Evolutionary conservation across 805 yeast species (phyloP).

Genomic region (Cyberlindnera suaveolens): DNA sequence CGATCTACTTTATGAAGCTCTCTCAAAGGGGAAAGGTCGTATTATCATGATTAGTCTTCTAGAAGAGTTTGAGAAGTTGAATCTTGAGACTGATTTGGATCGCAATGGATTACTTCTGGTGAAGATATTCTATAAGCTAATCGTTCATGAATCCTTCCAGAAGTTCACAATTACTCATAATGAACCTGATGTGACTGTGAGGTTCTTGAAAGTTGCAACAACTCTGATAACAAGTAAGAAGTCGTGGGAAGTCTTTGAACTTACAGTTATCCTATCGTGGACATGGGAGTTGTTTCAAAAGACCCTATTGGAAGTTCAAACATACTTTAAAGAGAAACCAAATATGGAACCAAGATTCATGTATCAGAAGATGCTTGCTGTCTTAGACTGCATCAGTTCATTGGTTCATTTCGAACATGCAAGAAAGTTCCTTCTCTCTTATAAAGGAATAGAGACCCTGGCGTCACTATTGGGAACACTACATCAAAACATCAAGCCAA

Average conservation of each 20-base stretch:
- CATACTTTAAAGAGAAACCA: conserved; percentile 19
- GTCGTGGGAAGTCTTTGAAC: conserved; percentile 31
- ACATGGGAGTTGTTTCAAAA: conserved; percentile 26
- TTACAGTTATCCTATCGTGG: conserved; percentile 35
- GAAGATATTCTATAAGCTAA: conserved; percentile 24
- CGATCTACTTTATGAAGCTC: conserved; percentile 13
- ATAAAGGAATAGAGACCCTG: conserved; percentile 30
- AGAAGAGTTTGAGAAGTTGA: conserved; percentile 14
- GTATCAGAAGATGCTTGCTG: conserved; percentile 25
- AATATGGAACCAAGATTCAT: conserved; percentile 17
- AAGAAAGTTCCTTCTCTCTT: conserved; percentile 29
- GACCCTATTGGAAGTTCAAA: conserved; percentile 15
- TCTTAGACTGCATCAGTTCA: conserved; percentile 29
- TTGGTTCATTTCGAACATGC: conserved; percentile 29
- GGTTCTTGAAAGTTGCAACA: conserved; percentile 25
- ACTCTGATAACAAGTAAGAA: conserved; percentile 30
- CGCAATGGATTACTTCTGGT: conserved; percentile 19
- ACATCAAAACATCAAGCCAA: conserved; percentile 30
- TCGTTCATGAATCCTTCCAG: conserved; percentile 30
- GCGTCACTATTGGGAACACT: conserved; percentile 26
- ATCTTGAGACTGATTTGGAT: conserved; percentile 10
- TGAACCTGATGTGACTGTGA: conserved; percentile 8
- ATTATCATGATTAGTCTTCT: conserved; percentile 10
- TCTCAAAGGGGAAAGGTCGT: conserved; percentile 18
- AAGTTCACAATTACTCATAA: conserved; percentile 22